Evolutionary conservation across 257 asterid genomes (phyloP), one percentile per base, ranked within the genome.

Genomic region (Solanum verrucosum): DNA sequence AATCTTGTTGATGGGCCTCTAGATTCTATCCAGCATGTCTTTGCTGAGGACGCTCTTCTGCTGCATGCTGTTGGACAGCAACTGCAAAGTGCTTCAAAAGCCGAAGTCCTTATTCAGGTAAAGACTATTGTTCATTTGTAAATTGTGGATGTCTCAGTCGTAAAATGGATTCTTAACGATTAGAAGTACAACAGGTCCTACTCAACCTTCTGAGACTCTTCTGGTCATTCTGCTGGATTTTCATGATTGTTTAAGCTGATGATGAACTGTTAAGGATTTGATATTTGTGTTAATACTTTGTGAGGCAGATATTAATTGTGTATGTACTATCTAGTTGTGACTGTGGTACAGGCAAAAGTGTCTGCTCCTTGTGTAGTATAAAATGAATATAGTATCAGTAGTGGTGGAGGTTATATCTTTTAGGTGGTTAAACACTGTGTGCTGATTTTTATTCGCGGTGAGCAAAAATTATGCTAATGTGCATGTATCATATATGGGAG

Each of bases 41-140:
- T 97, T 90, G 92, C 93, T 78, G 98, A 94, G 88, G 96, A 92
- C 52, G 90, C 89, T 68, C 91, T 89, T 88, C 92, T 97, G 90
- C 90, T 96, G 88, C 94, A 89, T 92, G 92, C 98, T 90, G 93
- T 95, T 87, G 97, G 95, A 82, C 93, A 91, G 93, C 98, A 93
- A 89, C 86, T 94, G 75, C 92, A 89, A 67, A 91, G 87, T 91
- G 89, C 93, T 91, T 89, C 93, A 34, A 92, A 91, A 86, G 89
- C 87, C 78, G 98, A 95, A 93, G 98, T 97, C 89, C 89, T 92
- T 87, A 91, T 96, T 91, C 98, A 97, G 93, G 98, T 95, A 92
- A 90, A 90, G 82, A 83, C 18, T 84, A 46, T 70, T 86, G 85
- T 84, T 13, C 9, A 38, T 15, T 49, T 82, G 70, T 82, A 82